Conservation (phyloP, 2,329 filamentous ascomycete genomes). For the Paecilomyces dactylethromorphus region DNA sequence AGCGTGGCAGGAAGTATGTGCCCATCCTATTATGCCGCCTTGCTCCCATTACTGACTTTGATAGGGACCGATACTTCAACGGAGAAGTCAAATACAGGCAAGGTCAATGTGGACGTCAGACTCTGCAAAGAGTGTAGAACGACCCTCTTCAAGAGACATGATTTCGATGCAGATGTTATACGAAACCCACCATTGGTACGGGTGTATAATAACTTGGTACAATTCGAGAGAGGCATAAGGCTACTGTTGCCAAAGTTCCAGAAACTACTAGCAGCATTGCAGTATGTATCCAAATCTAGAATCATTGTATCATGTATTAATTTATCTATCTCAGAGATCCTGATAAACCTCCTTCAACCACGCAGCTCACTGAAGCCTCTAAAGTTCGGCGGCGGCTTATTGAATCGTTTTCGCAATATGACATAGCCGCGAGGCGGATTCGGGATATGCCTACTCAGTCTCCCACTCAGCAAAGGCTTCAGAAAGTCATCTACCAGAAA, state of each 20-base stretch:
- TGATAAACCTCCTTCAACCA: slow-evolving; percentile 56
- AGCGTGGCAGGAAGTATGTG: slow-evolving; percentile 62
- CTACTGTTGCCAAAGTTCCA: slow-evolving; percentile 80
- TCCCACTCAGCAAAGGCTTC: slow-evolving; percentile 65
- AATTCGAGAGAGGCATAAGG: slow-evolving; percentile 83
- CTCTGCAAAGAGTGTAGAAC: slow-evolving; percentile 86
- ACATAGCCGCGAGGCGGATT: slow-evolving; percentile 71
- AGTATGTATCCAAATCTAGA: slow-evolving; percentile 37
- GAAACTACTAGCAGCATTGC: slow-evolving; percentile 63
- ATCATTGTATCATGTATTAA: slow-evolving; percentile 4
- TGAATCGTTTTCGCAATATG: slow-evolving; percentile 84
- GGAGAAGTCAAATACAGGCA: slow-evolving; percentile 42
- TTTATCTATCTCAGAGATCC: slow-evolving; percentile 44
- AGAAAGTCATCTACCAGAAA: slow-evolving; percentile 75
- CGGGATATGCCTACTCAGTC: slow-evolving; percentile 70
- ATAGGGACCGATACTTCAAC: slow-evolving; percentile 23
- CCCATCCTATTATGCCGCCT: slow-evolving; percentile 18
- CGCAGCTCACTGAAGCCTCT: slow-evolving; percentile 75
- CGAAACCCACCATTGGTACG: slow-evolving; percentile 68
- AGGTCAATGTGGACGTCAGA: slow-evolving; percentile 70
- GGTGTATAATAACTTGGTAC: slow-evolving; percentile 73
- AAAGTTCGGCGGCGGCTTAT: slow-evolving; percentile 86
- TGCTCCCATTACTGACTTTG: background rate
- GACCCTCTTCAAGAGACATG: slow-evolving; percentile 64
- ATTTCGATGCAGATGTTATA: slow-evolving; percentile 66